phyloP scores from a whole-genome alignment of 768 basidiomycete genomes.

The Ramaria sp. region DNA sequence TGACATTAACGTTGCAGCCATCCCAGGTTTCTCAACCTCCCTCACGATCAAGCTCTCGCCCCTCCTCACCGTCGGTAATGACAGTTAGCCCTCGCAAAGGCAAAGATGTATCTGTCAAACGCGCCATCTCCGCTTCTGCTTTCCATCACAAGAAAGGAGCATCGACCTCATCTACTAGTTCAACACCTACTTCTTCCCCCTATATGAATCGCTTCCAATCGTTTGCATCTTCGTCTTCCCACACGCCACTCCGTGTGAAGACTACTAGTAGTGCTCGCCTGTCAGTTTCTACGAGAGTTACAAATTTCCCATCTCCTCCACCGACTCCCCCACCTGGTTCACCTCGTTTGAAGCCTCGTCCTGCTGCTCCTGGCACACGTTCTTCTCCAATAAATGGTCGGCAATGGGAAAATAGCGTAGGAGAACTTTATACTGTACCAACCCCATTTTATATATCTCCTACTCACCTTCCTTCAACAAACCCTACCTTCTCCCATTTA shows the following conservation, averaged over 20 bases:
- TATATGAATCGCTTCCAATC: slow-evolving; percentile 12
- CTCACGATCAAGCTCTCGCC: slow-evolving; percentile 5
- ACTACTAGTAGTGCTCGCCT: background rate
- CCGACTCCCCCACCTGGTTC: slow-evolving; percentile 20
- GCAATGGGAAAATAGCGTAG: background rate
- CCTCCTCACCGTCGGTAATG: background rate
- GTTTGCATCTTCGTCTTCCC: slow-evolving; percentile 7
- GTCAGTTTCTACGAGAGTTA: slow-evolving; percentile 3
- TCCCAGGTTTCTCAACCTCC: slow-evolving; percentile 17
- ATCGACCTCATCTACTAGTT: slow-evolving; percentile 15
- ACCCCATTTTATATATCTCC: slow-evolving; percentile 66
- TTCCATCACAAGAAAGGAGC: slow-evolving; percentile 17
- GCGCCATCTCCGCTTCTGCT: background rate
- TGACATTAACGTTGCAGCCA: slow-evolving; percentile 40
- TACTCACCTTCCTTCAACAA: slow-evolving; percentile 73
- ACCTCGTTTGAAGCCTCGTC: slow-evolving; percentile 8
- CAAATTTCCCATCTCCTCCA: slow-evolving; percentile 14
- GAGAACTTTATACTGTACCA: background rate
- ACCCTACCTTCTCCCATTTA: slow-evolving; percentile 64
- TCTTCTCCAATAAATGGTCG: slow-evolving; percentile 12
- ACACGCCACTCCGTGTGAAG: slow-evolving; percentile 1
- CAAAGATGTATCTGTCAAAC: slow-evolving; percentile 1
- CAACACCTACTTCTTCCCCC: slow-evolving; percentile 14
- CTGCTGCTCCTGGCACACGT: slow-evolving; percentile 6
- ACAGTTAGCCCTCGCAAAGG: background rate